Base-by-base conservation (phyloP, 2,329 filamentous ascomycete genomes). In the Cladosporium sp. region DNA sequence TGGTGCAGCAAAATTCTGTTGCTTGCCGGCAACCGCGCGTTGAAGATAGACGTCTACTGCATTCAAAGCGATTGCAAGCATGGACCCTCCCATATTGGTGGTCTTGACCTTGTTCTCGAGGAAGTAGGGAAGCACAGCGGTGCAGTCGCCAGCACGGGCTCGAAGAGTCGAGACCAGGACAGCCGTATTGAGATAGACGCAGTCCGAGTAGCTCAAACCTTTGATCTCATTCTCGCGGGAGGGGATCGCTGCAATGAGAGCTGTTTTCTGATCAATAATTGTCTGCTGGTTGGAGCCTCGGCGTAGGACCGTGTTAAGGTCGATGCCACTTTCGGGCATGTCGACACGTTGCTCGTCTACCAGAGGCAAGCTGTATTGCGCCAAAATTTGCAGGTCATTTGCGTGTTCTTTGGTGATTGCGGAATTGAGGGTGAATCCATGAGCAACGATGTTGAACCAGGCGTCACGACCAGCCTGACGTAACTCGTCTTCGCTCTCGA, bases 391-490 rank as follows among this genome's bases (percentile, higher is more conserved):
- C 23, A 99, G 83, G 74, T 97, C 93, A 65, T 89, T 85, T 59
- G 88, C 79, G 72, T 96, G 88, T 70, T 87, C 86, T 75, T 89
- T 89, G 21, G 89, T 91, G 64, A 91, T 86, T 18, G 89, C 85
- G 0, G 92, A 94, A 18, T 86, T 85, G 12, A 90, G 84, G 11
- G 89, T 89, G 75, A 98, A 96, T 5, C 93, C 95, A 76, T 99
- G 95, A 0, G 97, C 91, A 26, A 93, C 91, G 68, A 98, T 92
- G 73, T 99, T 99, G 80, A 97, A 98, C 95, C 95, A 99, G 5
- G 92, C 92, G 82, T 99, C 93, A 62, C 94, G 89, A 29, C 87
- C 86, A 67, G 91, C 85, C 8, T 88, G 86, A 6, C 74, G 74
- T 35, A 84, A 74, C 33, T 79, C 75, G 16, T 81, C 77, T 46